Conservation (phyloP, 73 alveolate genomes). For the Stentor coeruleus region DNA sequence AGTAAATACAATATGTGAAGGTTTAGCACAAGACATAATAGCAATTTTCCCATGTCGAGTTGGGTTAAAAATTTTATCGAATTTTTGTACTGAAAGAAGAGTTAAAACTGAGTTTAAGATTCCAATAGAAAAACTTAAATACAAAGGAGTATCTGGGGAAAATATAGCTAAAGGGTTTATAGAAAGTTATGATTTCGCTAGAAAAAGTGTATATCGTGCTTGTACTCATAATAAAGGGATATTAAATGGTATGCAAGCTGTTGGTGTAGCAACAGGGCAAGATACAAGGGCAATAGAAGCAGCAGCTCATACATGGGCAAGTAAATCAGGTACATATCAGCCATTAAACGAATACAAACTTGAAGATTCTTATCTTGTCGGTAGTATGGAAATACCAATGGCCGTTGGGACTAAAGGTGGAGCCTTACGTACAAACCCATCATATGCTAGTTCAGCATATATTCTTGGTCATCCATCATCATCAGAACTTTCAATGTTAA, state of each 20-base stretch:
- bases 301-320: slow-evolving; percentile 94
- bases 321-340: slow-evolving; percentile 73
- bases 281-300: slow-evolving; percentile 97
- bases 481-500: slow-evolving; percentile 73
- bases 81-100: slow-evolving; percentile 87
- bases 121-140: slow-evolving; percentile 66
- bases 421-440: slow-evolving; percentile 80
- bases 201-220: slow-evolving; percentile 83
- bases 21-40: slow-evolving; percentile 66
- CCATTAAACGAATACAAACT: slow-evolving; percentile 85
- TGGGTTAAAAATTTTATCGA: slow-evolving; percentile 86
- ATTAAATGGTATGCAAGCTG: slow-evolving; percentile 98
- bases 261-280: slow-evolving; percentile 95
- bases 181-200: slow-evolving; percentile 89
- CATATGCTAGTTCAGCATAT: slow-evolving; percentile 58
- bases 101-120: slow-evolving; percentile 78
- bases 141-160: slow-evolving; percentile 79
- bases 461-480: slow-evolving; percentile 84
- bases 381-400: slow-evolving; percentile 86
- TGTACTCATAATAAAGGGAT: slow-evolving; percentile 98
- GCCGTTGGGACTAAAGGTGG: slow-evolving; percentile 98
- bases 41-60: slow-evolving; percentile 69
- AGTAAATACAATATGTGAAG: slow-evolving; percentile 89
- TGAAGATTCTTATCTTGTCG: slow-evolving; percentile 61
- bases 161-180: slow-evolving; percentile 85